These are phyloP conservation scores for Puya raimondii DNA, from an alignment of 176 grass and related monocot genomes.

Conservation along the genomic window DNA sequence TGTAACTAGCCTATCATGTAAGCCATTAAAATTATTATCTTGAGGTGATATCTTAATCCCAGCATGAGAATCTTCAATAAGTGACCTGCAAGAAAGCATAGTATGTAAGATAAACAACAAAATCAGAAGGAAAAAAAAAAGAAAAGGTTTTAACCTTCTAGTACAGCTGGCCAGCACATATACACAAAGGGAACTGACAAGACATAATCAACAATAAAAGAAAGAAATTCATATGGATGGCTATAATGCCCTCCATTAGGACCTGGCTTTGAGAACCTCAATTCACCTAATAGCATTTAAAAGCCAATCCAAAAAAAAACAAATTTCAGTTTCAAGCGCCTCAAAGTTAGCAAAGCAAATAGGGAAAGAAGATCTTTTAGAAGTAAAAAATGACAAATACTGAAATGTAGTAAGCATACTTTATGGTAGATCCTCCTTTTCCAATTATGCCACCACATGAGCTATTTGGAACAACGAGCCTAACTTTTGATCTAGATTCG, in stretches of 20 bases:
- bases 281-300: too few species aligned
- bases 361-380: not conserved
- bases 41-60: conserved; percentile 97
- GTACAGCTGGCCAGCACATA: not conserved
- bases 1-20: conserved; percentile 96
- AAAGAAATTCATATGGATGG: too few species aligned
- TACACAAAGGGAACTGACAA: not conserved
- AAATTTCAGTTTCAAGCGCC: too few species aligned
- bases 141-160: conserved; percentile 7
- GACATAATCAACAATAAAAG: too few species aligned
- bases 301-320: too few species aligned
- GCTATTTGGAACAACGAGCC: conserved; percentile 88
- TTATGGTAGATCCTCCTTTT: conserved; percentile 96
- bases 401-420: conserved; percentile 36
- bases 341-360: conserved; percentile 3
- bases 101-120: not conserved
- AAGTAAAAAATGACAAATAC: too few species aligned
- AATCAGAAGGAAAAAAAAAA: not conserved
- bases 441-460: conserved; percentile 97
- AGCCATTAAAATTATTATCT: conserved; percentile 74
- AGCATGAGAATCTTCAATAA: conserved; percentile 89
- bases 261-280: too few species aligned
- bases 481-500: conserved; percentile 81
- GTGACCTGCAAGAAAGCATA: conserved; percentile 36
- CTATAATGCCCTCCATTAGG: too few species aligned